These are phyloP conservation scores for Trichoderma sp. DNA, from an alignment of 2,329 filamentous ascomycete genomes.

Conservation along the genomic window DNA sequence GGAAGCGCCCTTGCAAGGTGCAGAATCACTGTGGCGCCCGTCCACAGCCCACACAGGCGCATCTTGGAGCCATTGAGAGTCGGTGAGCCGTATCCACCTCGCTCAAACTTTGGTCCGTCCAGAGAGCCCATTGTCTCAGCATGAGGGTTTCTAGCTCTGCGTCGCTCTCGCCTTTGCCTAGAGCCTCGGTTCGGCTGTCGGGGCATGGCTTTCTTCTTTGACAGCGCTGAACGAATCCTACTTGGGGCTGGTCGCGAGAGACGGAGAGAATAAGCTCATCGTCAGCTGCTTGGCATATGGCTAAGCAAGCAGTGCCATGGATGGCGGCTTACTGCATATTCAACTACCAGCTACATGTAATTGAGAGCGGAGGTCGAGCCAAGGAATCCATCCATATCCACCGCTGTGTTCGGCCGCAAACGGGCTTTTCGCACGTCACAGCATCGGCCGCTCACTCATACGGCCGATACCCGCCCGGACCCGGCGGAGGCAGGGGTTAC, in stretches of 20 bases:
- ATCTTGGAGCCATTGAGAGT: slow-evolving; percentile 3
- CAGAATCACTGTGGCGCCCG: background rate
- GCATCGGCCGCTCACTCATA: slow-evolving; percentile 4
- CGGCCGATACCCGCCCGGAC: slow-evolving; percentile 3
- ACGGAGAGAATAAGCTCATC: background rate
- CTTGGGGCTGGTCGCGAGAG: background rate
- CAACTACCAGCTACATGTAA: background rate
- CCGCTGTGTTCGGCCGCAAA: background rate
- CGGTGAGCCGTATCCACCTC: background rate
- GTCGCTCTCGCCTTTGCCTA: background rate
- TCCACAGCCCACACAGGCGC: background rate
- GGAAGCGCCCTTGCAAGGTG: background rate
- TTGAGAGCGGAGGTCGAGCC: background rate
- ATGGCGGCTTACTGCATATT: slow-evolving; percentile 15
- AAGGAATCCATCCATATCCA: background rate
- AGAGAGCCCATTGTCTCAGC: slow-evolving; percentile 6
- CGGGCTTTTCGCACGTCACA: background rate
- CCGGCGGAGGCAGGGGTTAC: slow-evolving; percentile 1
- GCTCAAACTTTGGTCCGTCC: slow-evolving; percentile 3
- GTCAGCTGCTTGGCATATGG: background rate
- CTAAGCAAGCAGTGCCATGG: background rate
- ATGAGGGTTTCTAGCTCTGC: background rate
- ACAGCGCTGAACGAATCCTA: background rate
- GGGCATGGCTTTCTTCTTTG: background rate
- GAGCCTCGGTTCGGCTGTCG: background rate